Evolutionary conservation across 306 rosid species (phyloP).

Genomic region (Medicago lupulina): DNA sequence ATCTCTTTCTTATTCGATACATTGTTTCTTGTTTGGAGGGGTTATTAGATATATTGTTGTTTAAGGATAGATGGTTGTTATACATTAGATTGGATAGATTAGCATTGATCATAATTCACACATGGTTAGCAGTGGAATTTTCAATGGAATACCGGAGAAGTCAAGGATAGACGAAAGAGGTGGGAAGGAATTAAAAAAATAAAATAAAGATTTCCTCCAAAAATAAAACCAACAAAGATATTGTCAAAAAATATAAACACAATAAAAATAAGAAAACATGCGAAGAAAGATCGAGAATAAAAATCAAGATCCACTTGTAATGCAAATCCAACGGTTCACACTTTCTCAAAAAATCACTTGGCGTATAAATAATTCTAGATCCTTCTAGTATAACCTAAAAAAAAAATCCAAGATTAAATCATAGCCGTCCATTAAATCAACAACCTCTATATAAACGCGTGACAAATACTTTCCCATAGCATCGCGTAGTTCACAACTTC

Average conservation of each 20-base stretch:
- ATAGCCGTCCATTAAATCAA: conserved; percentile 35
- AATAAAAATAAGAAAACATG: not conserved
- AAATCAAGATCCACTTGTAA: not conserved
- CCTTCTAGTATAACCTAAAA: conserved; percentile 27
- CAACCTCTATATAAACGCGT: not conserved
- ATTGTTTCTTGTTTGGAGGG: no score
- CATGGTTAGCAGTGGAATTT: no score
- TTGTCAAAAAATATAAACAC: not conserved
- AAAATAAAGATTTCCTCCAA: no score
- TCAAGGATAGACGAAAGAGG: no score
- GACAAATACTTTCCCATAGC: not conserved
- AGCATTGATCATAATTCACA: no score
- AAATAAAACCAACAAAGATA: not conserved
- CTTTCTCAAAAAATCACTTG: not conserved
- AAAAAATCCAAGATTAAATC: conserved; percentile 20
- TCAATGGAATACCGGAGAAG: no score
- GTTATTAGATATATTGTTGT: no score
- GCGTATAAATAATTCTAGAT: conserved; percentile 43
- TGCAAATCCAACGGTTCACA: conserved; percentile 39
- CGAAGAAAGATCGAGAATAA: conserved; percentile 50
- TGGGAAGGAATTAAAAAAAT: no score
- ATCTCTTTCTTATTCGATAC: no score
- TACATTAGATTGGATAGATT: no score
- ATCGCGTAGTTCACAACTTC: not conserved
- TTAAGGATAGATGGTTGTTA: no score